phyloP scores from a whole-genome alignment of 805 yeast species.

The Yarrowia deformans region DNA sequence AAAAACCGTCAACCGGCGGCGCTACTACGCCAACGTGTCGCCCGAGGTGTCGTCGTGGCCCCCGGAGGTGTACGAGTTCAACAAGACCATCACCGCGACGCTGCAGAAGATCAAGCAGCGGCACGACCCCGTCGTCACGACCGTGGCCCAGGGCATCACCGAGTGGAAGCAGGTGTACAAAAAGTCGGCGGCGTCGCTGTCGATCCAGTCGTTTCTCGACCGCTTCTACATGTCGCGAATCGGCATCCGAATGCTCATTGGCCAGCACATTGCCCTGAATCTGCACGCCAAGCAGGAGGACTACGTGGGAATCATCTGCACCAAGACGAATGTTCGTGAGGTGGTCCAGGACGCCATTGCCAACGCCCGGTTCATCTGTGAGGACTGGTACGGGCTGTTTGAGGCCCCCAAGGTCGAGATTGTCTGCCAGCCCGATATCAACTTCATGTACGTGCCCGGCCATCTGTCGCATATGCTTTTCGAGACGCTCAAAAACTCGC shows the following conservation, averaged over 20 bases:
- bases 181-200: slow-evolving; percentile 64
- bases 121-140: slow-evolving; percentile 92
- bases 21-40: slow-evolving; percentile 60
- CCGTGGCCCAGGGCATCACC: slow-evolving; percentile 89
- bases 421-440: slow-evolving; percentile 75
- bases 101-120: slow-evolving; percentile 76
- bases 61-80: slow-evolving; percentile 73
- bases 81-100: slow-evolving; percentile 68
- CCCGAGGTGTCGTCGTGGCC: slow-evolving; percentile 71
- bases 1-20: slow-evolving; percentile 46
- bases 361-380: slow-evolving; percentile 88
- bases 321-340: slow-evolving; percentile 82
- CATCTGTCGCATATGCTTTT: slow-evolving; percentile 90
- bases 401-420: slow-evolving; percentile 86
- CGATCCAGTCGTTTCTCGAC: slow-evolving; percentile 82
- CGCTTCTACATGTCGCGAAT: slow-evolving; percentile 88
- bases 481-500: slow-evolving; percentile 84
- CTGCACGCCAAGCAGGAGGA: slow-evolving; percentile 64
- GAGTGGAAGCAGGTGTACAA: slow-evolving; percentile 75
- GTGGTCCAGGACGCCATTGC: slow-evolving; percentile 88
- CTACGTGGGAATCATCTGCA: slow-evolving; percentile 88
- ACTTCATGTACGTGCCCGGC: slow-evolving; percentile 92
- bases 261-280: slow-evolving; percentile 89
- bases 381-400: slow-evolving; percentile 84
- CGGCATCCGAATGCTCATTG: slow-evolving; percentile 91